Evolutionary conservation across 192 early-diverging fungal species (phyloP), one percentile per base, ranked within the genome.

Genomic region (Coemansia sp.): DNA sequence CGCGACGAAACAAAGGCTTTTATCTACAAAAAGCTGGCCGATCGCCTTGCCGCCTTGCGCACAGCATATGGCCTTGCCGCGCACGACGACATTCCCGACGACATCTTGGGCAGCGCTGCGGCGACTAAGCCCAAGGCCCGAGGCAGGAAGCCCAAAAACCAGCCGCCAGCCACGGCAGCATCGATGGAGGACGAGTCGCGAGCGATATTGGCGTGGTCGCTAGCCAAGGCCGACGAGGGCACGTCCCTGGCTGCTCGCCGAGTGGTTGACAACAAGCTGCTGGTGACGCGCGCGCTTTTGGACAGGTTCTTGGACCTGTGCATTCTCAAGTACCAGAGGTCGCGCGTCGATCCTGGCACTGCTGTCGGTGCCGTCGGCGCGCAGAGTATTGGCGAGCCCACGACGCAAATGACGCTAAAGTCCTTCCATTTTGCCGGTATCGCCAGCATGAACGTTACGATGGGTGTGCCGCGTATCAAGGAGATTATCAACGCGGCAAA

Each of bases 361-460:
- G 96, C 95, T 38, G 96, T 98, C 7, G 98, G 98, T 19, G 96
- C 98, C 29, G 84, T 99, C 49, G 98, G 95, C 25, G 98, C 96
- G 4, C 96, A 98, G 77, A 92, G 90, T 37, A 97, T 99, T 68
- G 98, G 98, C 64, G 98, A 99, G 70, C 98, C 98, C 14, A 96
- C 96, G 49, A 99, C 98, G 4, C 98, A 99, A 73, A 99, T 99
- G 98, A 99, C 98, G 60, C 79, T 99, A 59, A 98, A 98, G 83
- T 96, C 98, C 78, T 99, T 99, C 92, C 98, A 99, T 85, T 99
- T 98, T 89, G 96, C 98, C 72, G 98, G 98, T 89, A 93, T 99
- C 49, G 96, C 95, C 35, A 91, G 89, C 62, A 97, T 98, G 96
- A 99, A 97, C 89, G 92, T 99, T 63, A 97, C 98, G 4, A 89